Conservation (phyloP, 805 yeast species). For the Spathaspora boniae region DNA sequence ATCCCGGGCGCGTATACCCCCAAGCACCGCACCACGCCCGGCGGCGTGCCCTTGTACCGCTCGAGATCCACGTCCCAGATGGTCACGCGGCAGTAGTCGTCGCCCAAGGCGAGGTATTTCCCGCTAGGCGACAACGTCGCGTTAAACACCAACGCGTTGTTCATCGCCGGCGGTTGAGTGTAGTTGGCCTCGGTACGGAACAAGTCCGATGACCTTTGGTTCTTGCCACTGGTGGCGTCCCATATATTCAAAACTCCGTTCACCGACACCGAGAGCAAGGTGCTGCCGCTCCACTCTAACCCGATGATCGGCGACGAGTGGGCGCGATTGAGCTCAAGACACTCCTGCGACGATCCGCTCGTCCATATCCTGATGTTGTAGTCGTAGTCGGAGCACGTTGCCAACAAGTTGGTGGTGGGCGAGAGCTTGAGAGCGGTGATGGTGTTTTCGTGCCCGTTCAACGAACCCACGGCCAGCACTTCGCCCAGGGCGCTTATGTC, state of each 20-base stretch:
- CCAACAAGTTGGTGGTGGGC: conserved; percentile 47
- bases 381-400: conserved; percentile 74
- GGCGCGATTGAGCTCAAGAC: conserved; percentile 30
- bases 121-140: conserved; percentile 51
- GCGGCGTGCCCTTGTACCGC: conserved; percentile 4
- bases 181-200: conserved; percentile 24
- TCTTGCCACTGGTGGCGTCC: conserved; percentile 49
- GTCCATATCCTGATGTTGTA: conserved; percentile 71
- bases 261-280: conserved; percentile 52
- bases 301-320: conserved; percentile 58
- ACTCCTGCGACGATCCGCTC: conserved; percentile 54
- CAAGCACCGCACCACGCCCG: conserved; percentile 21
- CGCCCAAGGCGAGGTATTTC: conserved; percentile 57
- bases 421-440: conserved; percentile 58
- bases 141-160: conserved; percentile 52
- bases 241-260: conserved; percentile 72
- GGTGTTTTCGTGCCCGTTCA: conserved; percentile 61
- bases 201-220: conserved; percentile 30
- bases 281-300: conserved; percentile 45
- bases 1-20: conserved; percentile 19
- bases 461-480: conserved; percentile 27
- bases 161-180: neutral
- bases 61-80: conserved; percentile 43
- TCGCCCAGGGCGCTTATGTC: conserved; percentile 23
- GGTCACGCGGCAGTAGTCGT: conserved; percentile 56